Conservation (phyloP, 2,329 filamentous ascomycete species). For the Colletotrichum sp. region DNA sequence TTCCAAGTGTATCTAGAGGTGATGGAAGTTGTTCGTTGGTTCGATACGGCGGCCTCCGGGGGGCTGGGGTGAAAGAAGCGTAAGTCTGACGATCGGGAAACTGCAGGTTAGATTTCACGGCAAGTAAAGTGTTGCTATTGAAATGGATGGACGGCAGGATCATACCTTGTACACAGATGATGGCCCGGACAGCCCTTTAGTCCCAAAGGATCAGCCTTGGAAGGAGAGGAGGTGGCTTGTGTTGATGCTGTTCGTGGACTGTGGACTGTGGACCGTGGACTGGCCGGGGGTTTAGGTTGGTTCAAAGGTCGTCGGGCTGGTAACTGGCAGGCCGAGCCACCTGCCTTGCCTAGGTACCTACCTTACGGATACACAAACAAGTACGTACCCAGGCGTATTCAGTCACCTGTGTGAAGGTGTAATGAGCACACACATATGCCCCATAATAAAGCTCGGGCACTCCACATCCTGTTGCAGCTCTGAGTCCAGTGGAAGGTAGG, state of each 20-base stretch:
- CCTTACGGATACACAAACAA: neutral
- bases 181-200: constrained; percentile 1
- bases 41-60: neutral
- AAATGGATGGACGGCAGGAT: neutral
- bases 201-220: neutral
- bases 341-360: neutral
- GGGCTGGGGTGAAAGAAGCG: constrained; percentile 2
- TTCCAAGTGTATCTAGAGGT: neutral
- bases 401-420: neutral
- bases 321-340: constrained; percentile 12
- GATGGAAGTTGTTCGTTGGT: neutral
- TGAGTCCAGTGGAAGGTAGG: neutral
- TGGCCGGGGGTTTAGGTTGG: neutral
- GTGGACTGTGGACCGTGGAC: neutral
- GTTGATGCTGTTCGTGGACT: neutral
- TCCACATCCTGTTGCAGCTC: neutral
- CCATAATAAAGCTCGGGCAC: constrained; percentile 1
- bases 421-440: neutral
- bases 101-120: neutral
- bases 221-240: neutral
- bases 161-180: constrained; percentile 5
- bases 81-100: neutral
- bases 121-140: neutral
- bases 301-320: constrained; percentile 7
- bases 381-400: neutral